Evolutionary conservation across 768 basidiomycete genomes (phyloP).

Genomic region (Boletus rubroflammeus): DNA sequence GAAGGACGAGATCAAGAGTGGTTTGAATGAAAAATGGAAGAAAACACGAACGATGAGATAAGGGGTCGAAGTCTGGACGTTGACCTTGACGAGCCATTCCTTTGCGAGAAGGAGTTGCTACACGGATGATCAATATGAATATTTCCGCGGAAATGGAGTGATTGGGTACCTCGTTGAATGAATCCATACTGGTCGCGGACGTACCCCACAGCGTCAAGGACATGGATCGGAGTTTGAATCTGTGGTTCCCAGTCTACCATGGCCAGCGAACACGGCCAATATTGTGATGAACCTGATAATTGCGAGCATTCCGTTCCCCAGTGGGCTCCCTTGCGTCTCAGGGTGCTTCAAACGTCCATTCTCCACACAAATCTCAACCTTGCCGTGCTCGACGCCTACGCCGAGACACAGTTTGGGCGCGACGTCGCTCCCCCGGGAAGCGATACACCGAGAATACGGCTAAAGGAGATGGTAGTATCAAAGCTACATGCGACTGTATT

Average conservation of each 20-base stretch:
- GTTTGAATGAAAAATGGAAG: constrained; percentile 4
- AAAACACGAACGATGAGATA: constrained; percentile 64
- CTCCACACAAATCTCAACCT: constrained; percentile 50
- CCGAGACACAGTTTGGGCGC: constrained; percentile 71
- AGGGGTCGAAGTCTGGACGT: constrained; percentile 55
- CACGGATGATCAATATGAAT: neutral
- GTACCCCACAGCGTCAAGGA: neutral
- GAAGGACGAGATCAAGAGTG: constrained; percentile 3
- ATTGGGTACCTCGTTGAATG: constrained; percentile 41
- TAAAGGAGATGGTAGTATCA: constrained; percentile 83
- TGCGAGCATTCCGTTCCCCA: constrained; percentile 33
- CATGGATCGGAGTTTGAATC: constrained; percentile 24
- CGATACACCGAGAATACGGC: constrained; percentile 58
- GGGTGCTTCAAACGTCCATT: constrained; percentile 38
- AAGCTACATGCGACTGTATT: constrained; percentile 76
- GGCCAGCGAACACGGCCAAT: constrained; percentile 9
- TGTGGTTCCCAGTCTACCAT: constrained; percentile 3
- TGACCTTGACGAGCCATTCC: constrained; percentile 73
- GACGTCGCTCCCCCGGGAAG: constrained; percentile 54
- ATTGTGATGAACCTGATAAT: constrained; percentile 40
- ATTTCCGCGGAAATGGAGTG: neutral
- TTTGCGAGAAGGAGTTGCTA: constrained; percentile 60
- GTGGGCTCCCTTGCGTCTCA: constrained; percentile 44
- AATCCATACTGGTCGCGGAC: constrained; percentile 38
- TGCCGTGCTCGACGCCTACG: constrained; percentile 58